phyloP scores from a whole-genome alignment of 2,329 filamentous ascomycete species.

The Dryadomyces quercus-mongolicae region DNA sequence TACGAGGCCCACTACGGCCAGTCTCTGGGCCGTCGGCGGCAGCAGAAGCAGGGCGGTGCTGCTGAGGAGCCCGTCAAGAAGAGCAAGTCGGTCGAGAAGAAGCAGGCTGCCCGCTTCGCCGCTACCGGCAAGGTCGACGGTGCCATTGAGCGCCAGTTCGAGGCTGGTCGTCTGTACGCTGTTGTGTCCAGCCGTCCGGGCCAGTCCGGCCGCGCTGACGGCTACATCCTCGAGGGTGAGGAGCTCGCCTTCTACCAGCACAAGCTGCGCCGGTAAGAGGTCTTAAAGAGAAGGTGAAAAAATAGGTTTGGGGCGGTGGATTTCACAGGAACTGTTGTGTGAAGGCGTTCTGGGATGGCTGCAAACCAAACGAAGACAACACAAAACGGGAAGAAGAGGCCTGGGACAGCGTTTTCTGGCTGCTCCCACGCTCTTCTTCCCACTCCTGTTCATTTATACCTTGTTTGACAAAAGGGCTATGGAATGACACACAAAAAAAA shows the following conservation, averaged over 20 bases:
- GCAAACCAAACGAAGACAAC: neutral
- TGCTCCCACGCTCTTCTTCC: neutral
- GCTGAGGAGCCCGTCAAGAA: constrained; percentile 67
- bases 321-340: neutral
- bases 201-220: constrained; percentile 92
- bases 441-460: constrained; percentile 3
- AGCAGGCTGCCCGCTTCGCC: constrained; percentile 82
- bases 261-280: constrained; percentile 90
- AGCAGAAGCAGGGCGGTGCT: constrained; percentile 62
- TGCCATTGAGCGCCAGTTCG: constrained; percentile 95
- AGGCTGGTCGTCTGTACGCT: constrained; percentile 94
- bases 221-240: constrained; percentile 98
- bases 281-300: constrained; percentile 21
- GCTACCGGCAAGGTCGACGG: constrained; percentile 83
- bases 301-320: neutral
- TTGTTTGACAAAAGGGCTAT: constrained; percentile 1
- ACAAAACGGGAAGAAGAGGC: neutral
- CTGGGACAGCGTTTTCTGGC: neutral
- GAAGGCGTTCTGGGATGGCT: neutral
- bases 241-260: constrained; percentile 99
- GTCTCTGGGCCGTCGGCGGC: constrained; percentile 76
- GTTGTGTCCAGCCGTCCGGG: constrained; percentile 87
- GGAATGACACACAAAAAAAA: neutral
- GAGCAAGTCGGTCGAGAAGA: constrained; percentile 90
- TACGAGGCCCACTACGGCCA: constrained; percentile 99